Evolutionary conservation across 805 yeast genomes (phyloP), one percentile per base, ranked within the genome.

Genomic region (Wickerhamomyces subpelliculosus): DNA sequence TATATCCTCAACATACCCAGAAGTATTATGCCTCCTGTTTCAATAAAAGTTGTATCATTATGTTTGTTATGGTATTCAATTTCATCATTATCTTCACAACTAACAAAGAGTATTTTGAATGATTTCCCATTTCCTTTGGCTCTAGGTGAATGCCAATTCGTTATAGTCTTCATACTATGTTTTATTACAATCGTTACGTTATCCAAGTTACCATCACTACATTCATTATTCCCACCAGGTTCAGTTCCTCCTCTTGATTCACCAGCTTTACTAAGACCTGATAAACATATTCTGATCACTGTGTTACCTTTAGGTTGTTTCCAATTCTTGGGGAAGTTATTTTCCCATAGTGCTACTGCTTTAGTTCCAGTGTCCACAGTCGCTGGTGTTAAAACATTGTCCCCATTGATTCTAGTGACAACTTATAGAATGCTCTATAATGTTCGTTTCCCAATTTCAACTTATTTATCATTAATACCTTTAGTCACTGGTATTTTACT

Each of bases 321-420:
- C 51, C 87, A 80, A 48, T 78, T 79, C 47, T 58, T 70, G 14
- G 86, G 86, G 3, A 80, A 79, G 54, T 68, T 68, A 48, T 75
- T 77, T 51, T 73, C 78, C 4, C 70, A 80, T 29, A 70, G 73
- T 27, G 86, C 87, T 0, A 79, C 84, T 0, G 72, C 84, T 6
- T 49, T 75, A 30, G 78, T 80, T 7, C 78, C 85, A 0, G 71
- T 80, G 12, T 80, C 86, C 0, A 77, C 87, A 0, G 84, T 80
- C 1, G 78, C 85, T 1, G 78, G 84, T 40, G 68, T 81, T n/a
- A 73, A 80, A 58, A 79, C 86, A 1, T 56, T 81, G 19, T 73
- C 83, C 3, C 88, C 88, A 0, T 56, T 80, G 32, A 58, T 80
- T 18, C 72, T 80, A 24, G 78, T 80, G 1, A 32, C 67, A 0